Evolutionary conservation across 257 asterid species (phyloP).

Genomic region (Euphrasia confusa): DNA sequence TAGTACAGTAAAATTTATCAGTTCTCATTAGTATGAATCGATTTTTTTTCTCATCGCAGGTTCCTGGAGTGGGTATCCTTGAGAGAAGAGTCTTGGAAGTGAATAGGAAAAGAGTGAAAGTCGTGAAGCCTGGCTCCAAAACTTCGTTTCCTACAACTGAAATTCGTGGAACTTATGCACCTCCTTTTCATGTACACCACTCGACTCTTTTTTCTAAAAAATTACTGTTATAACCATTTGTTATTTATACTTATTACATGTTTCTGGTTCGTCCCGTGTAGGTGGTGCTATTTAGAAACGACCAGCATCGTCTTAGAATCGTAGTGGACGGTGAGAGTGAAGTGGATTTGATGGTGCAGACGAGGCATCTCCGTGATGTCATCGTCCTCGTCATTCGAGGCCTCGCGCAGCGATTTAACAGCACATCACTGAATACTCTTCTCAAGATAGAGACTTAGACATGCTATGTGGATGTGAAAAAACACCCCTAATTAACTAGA

Average conservation of each 20-base stretch:
- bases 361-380: constrained; percentile 86
- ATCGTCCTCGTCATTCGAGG: constrained; percentile 88
- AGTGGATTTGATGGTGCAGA: constrained; percentile 92
- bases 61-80: constrained; percentile 71
- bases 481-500: background rate
- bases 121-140: constrained; percentile 91
- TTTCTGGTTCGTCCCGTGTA: constrained; percentile 21
- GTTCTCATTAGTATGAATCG: constrained; percentile 3
- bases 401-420: constrained; percentile 87
- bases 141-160: constrained; percentile 88
- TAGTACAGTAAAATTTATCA: background rate
- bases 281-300: constrained; percentile 91
- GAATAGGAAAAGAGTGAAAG: constrained; percentile 76
- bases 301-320: constrained; percentile 86
- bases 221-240: background rate
- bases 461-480: constrained; percentile 2
- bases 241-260: background rate
- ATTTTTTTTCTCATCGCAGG: constrained; percentile 36
- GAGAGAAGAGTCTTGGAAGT: constrained; percentile 90
- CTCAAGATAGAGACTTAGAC: constrained; percentile 67
- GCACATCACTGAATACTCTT: constrained; percentile 91
- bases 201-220: background rate
- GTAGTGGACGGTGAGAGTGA: constrained; percentile 92
- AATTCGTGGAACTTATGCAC: constrained; percentile 85
- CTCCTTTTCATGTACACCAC: constrained; percentile 83